Conservation (phyloP, 2,329 filamentous ascomycete species). For the Penicillium sp. region DNA sequence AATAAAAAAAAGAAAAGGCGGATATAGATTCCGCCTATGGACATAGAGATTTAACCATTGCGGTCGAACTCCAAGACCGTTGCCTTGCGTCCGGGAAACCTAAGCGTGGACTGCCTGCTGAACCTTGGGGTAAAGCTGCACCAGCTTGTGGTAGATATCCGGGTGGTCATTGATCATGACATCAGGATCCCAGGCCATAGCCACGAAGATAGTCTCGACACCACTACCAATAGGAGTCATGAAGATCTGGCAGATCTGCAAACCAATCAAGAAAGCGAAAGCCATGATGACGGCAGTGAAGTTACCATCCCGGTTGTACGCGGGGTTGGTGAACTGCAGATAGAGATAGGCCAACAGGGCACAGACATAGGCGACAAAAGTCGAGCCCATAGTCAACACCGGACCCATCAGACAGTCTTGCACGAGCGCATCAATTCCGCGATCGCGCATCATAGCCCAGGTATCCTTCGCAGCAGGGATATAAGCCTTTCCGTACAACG, state of each 20-base stretch:
- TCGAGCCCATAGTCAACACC: slow-evolving; percentile 70
- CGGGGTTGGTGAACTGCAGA: slow-evolving; percentile 73
- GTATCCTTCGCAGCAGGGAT: slow-evolving; percentile 83
- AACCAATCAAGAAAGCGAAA: slow-evolving; percentile 82
- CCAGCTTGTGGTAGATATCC: slow-evolving; percentile 75
- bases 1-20: too few species aligned
- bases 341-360: slow-evolving; percentile 84
- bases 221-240: slow-evolving; percentile 83
- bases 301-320: slow-evolving; percentile 65
- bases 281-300: slow-evolving; percentile 78
- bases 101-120: slow-evolving; percentile 72
- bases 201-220: slow-evolving; percentile 90
- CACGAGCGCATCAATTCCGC: slow-evolving; percentile 83
- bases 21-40: not conserved
- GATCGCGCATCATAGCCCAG: slow-evolving; percentile 86
- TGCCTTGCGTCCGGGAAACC: not conserved
- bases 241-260: slow-evolving; percentile 87
- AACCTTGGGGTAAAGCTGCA: slow-evolving; percentile 78
- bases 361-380: slow-evolving; percentile 80
- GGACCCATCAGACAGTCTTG: slow-evolving; percentile 82
- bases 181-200: slow-evolving; percentile 61
- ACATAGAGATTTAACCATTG: not conserved
- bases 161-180: slow-evolving; percentile 77
- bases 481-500: slow-evolving; percentile 86
- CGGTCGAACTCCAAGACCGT: not conserved